These are phyloP conservation scores for Plantago major DNA, from an alignment of 257 asterid species.

Conservation along the genomic window DNA sequence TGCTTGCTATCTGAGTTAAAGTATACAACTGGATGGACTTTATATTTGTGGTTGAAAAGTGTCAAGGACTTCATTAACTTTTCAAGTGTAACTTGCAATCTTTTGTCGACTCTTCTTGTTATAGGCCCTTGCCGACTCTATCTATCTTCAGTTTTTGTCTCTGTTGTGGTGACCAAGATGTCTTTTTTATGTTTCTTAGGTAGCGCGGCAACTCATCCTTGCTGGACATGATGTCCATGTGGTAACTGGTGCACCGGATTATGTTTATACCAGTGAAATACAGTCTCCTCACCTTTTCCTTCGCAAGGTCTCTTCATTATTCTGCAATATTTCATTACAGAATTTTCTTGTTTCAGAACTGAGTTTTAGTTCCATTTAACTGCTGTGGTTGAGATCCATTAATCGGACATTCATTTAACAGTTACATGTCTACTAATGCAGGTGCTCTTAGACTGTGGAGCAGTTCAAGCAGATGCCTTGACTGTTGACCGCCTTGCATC, in stretches of 20 bases:
- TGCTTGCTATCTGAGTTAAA: no score
- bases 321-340: neutral
- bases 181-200: constrained; percentile 37
- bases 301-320: constrained; percentile 56
- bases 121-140: neutral
- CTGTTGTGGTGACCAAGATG: constrained; percentile 4
- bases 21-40: neutral
- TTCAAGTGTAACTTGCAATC: no score
- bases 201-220: constrained; percentile 83
- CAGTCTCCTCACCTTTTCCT: constrained; percentile 77
- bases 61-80: no score
- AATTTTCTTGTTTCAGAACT: neutral
- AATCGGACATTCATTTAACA: neutral
- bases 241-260: constrained; percentile 95
- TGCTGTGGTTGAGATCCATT: no score
- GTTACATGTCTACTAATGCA: constrained; percentile 20
- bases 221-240: constrained; percentile 94
- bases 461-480: constrained; percentile 99
- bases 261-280: constrained; percentile 79
- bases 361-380: neutral
- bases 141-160: neutral
- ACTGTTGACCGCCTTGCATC: constrained; percentile 99
- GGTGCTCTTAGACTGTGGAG: constrained; percentile 97
- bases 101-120: no score
- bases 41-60: neutral